These are phyloP conservation scores for Oryza brachyantha DNA, from an alignment of 176 grass and related monocot species.

Conservation along the genomic window DNA sequence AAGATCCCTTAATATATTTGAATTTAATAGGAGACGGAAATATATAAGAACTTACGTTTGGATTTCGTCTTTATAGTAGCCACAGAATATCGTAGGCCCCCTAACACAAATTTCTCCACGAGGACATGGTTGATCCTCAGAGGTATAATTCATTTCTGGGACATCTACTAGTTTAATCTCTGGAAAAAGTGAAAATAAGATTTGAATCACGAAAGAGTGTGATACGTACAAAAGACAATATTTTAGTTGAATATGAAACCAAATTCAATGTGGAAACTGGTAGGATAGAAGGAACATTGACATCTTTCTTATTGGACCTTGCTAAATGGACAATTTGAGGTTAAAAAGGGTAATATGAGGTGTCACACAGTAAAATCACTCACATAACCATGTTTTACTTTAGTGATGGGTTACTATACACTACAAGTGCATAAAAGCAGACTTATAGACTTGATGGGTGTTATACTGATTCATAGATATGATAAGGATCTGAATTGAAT, in stretches of 20 bases:
- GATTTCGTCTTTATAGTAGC: conserved; percentile 88
- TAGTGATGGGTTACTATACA: background rate
- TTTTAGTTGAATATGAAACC: background rate
- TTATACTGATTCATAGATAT: no score
- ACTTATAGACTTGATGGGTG: background rate
- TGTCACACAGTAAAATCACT: background rate
- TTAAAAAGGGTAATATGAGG: background rate
- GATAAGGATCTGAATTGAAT: no score
- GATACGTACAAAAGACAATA: background rate
- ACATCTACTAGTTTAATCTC: conserved; percentile 97
- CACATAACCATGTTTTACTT: background rate
- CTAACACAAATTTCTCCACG: conserved; percentile 98
- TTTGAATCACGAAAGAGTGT: conserved; percentile 9
- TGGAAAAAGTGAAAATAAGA: conserved; percentile 33
- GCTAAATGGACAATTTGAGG: background rate
- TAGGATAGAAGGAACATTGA: background rate
- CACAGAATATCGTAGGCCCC: conserved; percentile 67
- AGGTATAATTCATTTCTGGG: conserved; percentile 97
- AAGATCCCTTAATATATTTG: conserved; percentile 3
- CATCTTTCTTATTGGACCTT: background rate
- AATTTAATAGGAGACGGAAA: background rate
- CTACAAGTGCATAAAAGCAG: background rate
- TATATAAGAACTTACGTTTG: conserved; percentile 64
- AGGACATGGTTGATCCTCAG: conserved; percentile 84
- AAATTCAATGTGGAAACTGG: background rate